phyloP scores from a whole-genome alignment of 148 eudicot species.

The Salicornia ramosissima region DNA sequence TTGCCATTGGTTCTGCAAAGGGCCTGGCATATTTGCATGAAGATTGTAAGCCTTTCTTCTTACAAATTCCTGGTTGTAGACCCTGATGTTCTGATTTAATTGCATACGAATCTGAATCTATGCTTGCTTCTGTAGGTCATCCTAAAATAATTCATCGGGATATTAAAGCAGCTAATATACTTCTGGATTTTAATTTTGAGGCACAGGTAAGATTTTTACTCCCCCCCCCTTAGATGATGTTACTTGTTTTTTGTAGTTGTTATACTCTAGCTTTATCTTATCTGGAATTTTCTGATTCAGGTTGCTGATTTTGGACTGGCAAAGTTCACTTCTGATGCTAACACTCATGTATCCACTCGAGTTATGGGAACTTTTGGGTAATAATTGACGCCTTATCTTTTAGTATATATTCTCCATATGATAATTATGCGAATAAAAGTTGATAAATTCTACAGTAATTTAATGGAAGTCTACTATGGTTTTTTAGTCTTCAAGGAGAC shows the following conservation, averaged over 20 bases:
- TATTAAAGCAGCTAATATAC: slow-evolving; percentile 79
- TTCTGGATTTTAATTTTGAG: slow-evolving; percentile 66
- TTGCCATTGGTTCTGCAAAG: slow-evolving; percentile 64
- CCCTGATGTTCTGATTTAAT: not conserved
- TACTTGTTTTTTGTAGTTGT: not conserved
- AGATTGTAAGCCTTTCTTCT: slow-evolving; percentile 48
- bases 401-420: not conserved
- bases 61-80: not conserved
- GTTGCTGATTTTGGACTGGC: slow-evolving; percentile 99
- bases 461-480: not conserved
- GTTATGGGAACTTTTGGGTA: slow-evolving; percentile 98
- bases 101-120: slow-evolving; percentile 9
- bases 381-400: not conserved
- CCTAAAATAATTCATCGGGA: slow-evolving; percentile 81
- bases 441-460: not conserved
- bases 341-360: slow-evolving; percentile 83
- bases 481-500: not conserved
- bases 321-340: slow-evolving; percentile 63
- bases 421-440: not conserved
- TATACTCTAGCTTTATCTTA: not conserved
- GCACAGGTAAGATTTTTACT: slow-evolving; percentile 45
- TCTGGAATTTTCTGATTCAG: slow-evolving; percentile 33
- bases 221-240: no score
- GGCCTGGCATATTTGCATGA: slow-evolving; percentile 66
- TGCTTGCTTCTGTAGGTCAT: slow-evolving; percentile 49